These are phyloP conservation scores for Aspergillus nidulans DNA, from an alignment of 495 filamentous ascomycete genomes.

Conservation along the genomic window DNA sequence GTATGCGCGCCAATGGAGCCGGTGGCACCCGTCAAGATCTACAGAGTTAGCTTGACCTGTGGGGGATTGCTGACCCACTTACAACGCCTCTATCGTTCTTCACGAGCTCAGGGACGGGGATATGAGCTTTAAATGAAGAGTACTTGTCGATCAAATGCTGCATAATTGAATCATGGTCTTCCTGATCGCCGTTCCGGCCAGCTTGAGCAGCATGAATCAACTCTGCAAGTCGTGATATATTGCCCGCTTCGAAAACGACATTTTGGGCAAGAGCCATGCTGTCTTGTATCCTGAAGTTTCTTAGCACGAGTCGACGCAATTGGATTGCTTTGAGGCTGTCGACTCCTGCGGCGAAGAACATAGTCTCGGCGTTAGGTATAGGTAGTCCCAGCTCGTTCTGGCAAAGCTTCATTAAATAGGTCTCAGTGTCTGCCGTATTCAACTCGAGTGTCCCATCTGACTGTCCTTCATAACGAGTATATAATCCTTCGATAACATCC, in stretches of 20 bases:
- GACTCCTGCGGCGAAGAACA: constrained; percentile 55
- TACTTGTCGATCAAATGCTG: constrained; percentile 46
- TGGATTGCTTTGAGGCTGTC: constrained; percentile 60
- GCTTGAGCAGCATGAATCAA: constrained; percentile 40
- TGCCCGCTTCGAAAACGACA: constrained; percentile 50
- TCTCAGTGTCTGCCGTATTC: constrained; percentile 32
- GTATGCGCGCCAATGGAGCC: constrained; percentile 56
- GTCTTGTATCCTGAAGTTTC: constrained; percentile 36
- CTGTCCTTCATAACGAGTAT: constrained; percentile 23
- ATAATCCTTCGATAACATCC: constrained; percentile 45
- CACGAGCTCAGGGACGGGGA: constrained; percentile 17
- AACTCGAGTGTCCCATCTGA: constrained; percentile 30
- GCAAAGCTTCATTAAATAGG: constrained; percentile 39
- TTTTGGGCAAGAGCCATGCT: constrained; percentile 35
- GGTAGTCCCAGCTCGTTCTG: constrained; percentile 35
- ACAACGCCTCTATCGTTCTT: constrained; percentile 39
- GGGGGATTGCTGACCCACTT: not conserved
- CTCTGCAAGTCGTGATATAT: constrained; percentile 39
- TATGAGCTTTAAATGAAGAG: constrained; percentile 38
- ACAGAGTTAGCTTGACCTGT: not conserved
- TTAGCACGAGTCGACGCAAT: constrained; percentile 46
- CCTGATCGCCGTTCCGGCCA: constrained; percentile 18
- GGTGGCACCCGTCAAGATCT: constrained; percentile 58
- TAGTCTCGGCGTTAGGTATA: constrained; percentile 33
- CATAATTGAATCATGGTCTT: constrained; percentile 37